Percentiles rank a stretch among this genome's conserved stretches.
Conservation (phyloP, 2,329 filamentous ascomycete species). For the Colletotrichum zoysiae region DNA sequence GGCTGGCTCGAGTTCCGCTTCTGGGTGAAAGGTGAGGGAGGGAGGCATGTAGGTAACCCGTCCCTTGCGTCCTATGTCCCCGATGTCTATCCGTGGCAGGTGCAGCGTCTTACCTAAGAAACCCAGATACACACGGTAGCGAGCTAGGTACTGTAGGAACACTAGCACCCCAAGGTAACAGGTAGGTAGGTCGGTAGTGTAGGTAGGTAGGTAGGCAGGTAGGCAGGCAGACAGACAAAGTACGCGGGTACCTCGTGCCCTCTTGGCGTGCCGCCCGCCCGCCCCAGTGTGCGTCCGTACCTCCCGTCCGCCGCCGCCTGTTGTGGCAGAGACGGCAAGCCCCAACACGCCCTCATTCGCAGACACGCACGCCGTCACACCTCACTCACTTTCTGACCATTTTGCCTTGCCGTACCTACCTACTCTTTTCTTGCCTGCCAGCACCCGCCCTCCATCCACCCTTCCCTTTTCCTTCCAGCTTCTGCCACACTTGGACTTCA, state of each 20-base stretch:
- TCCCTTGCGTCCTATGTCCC: background rate
- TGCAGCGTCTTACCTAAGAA: slow-evolving; percentile 14
- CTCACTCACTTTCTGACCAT: slow-evolving; percentile 33
- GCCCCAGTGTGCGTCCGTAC: slow-evolving; percentile 31
- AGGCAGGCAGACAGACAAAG: background rate
- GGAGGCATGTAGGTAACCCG: background rate
- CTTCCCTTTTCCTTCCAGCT: slow-evolving; percentile 41
- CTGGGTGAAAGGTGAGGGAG: background rate
- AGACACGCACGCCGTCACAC: slow-evolving; percentile 22
- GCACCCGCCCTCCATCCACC: slow-evolving; percentile 40
- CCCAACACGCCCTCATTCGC: slow-evolving; percentile 30
- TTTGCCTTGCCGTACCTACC: slow-evolving; percentile 26
- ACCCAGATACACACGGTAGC: background rate
- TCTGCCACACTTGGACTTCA: slow-evolving; percentile 41
- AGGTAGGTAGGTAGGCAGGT: background rate
- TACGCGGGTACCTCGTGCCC: slow-evolving; percentile 1
- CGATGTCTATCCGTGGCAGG: slow-evolving; percentile 2
- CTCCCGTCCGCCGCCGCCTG: slow-evolving; percentile 25
- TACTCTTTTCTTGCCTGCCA: slow-evolving; percentile 27
- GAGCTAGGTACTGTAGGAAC: background rate
- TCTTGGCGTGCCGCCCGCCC: slow-evolving; percentile 17
- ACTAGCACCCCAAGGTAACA: too few relatives aligned
- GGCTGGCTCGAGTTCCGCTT: background rate
- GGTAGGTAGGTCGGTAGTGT: background rate
- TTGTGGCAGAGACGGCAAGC: slow-evolving; percentile 36